These are phyloP conservation scores for Metschnikowia henanensis DNA, from an alignment of 805 yeast genomes.

Conservation along the genomic window DNA sequence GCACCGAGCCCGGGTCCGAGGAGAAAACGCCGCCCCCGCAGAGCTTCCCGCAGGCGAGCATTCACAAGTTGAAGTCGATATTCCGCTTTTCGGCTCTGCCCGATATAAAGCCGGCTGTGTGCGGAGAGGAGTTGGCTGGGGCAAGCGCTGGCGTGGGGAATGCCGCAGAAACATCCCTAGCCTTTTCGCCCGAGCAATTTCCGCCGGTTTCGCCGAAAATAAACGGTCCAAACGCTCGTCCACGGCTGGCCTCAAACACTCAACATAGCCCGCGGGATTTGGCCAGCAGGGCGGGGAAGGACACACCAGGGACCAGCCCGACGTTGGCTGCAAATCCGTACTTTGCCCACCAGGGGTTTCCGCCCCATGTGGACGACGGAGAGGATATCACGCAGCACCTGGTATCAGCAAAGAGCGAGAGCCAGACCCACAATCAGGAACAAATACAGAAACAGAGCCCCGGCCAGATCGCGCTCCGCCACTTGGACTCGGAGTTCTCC, in stretches of 20 bases:
- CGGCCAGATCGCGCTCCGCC: slow-evolving; percentile 39
- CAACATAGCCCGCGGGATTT: neutral
- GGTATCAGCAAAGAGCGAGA: slow-evolving; percentile 18
- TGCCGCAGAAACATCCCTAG: no score
- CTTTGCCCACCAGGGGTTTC: slow-evolving; percentile 58
- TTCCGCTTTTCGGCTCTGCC: slow-evolving; percentile 16
- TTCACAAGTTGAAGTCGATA: slow-evolving; percentile 2
- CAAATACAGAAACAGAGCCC: no score
- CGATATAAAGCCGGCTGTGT: slow-evolving; percentile 8
- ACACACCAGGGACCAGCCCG: slow-evolving; percentile 19
- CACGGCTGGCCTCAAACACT: neutral
- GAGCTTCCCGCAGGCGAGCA: slow-evolving; percentile 1
- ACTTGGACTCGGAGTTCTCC: slow-evolving; percentile 27
- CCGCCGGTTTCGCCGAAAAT: neutral
- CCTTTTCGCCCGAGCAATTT: neutral
- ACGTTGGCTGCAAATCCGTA: slow-evolving; percentile 45
- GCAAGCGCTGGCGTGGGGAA: no score
- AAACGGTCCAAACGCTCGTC: neutral
- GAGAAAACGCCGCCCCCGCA: slow-evolving; percentile 1
- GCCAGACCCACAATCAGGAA: no score
- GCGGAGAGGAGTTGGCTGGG: no score
- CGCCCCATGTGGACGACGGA: slow-evolving; percentile 45
- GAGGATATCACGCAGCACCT: slow-evolving; percentile 9
- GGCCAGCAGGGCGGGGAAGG: neutral
- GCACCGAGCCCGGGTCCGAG: slow-evolving; percentile 1